phyloP scores from a whole-genome alignment of 768 basidiomycete genomes.

The Suillus clintonianus region DNA sequence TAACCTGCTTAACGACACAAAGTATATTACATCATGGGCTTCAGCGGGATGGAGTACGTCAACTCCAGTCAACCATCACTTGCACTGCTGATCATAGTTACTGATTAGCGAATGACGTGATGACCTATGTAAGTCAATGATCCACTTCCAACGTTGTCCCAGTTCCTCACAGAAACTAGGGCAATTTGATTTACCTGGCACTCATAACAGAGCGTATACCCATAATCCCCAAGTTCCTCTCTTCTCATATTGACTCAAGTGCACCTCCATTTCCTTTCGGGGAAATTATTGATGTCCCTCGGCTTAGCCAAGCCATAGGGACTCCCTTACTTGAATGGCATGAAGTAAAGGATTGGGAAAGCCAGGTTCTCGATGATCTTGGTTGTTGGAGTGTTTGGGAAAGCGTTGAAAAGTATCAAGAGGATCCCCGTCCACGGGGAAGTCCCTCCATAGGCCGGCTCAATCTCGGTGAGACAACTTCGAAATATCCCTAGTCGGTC shows the following conservation, averaged over 20 bases:
- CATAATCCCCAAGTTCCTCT: constrained; percentile 58
- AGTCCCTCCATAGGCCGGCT: constrained; percentile 4
- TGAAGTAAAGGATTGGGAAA: constrained; percentile 54
- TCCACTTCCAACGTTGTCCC: neutral
- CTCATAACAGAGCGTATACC: constrained; percentile 61
- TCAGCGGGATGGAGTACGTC: constrained; percentile 75
- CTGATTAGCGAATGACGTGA: constrained; percentile 69
- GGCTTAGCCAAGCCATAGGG: constrained; percentile 45
- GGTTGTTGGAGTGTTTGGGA: constrained; percentile 25
- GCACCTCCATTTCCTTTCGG: constrained; percentile 57
- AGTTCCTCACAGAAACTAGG: constrained; percentile 39
- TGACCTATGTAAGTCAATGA: constrained; percentile 58
- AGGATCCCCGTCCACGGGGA: constrained; percentile 15
- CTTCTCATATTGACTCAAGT: constrained; percentile 52
- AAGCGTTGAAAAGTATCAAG: constrained; percentile 13
- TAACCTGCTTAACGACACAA: constrained; percentile 57
- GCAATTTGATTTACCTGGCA: constrained; percentile 61
- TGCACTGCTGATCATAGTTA: neutral
- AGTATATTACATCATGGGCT: constrained; percentile 74
- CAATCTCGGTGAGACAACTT: constrained; percentile 10
- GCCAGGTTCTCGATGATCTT: constrained; percentile 32
- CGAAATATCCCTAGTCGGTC: constrained; percentile 15
- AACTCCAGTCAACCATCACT: neutral
- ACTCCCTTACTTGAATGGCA: constrained; percentile 62
- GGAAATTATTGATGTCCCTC: constrained; percentile 60